A percentile compares a stretch with the other conserved stretches of the same genome.
phyloP scores from a whole-genome alignment of 2,329 filamentous ascomycete genomes.

The Aspergillus versicolor region DNA sequence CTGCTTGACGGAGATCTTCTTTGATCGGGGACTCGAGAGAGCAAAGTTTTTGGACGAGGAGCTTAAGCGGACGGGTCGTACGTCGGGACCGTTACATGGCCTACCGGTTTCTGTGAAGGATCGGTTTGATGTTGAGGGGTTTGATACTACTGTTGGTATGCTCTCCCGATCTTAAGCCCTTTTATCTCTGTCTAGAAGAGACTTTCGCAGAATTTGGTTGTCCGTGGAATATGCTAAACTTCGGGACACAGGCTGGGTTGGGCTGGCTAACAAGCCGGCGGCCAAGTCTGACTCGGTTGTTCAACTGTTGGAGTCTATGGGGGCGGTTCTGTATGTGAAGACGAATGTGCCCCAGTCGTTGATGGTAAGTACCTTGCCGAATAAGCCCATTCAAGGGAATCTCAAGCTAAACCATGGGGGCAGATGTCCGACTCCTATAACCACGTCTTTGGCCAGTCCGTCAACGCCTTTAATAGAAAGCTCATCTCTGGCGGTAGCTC shows the following conservation, averaged over 20 bases:
- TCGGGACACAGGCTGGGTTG: slow-evolving; percentile 46
- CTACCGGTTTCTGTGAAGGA: slow-evolving; percentile 63
- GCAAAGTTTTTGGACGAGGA: slow-evolving; percentile 54
- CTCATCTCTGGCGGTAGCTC: slow-evolving; percentile 54
- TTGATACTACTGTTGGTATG: slow-evolving; percentile 29
- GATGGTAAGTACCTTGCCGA: slow-evolving; percentile 26
- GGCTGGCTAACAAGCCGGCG: slow-evolving; percentile 29
- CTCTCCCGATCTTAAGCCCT: neutral
- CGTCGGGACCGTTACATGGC: slow-evolving; percentile 66
- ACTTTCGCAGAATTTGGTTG: neutral
- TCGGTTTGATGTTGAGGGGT: slow-evolving; percentile 56
- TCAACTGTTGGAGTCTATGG: slow-evolving; percentile 30
- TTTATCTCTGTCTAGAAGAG: neutral
- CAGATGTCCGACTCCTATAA: slow-evolving; percentile 51
- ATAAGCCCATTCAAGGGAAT: neutral
- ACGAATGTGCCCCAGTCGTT: slow-evolving; percentile 54
- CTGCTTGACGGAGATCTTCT: slow-evolving; percentile 43
- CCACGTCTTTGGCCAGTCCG: slow-evolving; percentile 48
- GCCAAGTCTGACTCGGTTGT: slow-evolving; percentile 26
- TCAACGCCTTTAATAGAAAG: slow-evolving; percentile 49
- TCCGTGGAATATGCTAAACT: neutral
- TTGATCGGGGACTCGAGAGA: slow-evolving; percentile 51
- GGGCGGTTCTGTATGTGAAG: slow-evolving; percentile 54
- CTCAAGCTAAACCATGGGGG: neutral
- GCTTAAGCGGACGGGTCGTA: slow-evolving; percentile 46